These are phyloP conservation scores for Tolypocladium cylindrosporum DNA, from an alignment of 2,329 filamentous ascomycete genomes.

Conservation along the genomic window DNA sequence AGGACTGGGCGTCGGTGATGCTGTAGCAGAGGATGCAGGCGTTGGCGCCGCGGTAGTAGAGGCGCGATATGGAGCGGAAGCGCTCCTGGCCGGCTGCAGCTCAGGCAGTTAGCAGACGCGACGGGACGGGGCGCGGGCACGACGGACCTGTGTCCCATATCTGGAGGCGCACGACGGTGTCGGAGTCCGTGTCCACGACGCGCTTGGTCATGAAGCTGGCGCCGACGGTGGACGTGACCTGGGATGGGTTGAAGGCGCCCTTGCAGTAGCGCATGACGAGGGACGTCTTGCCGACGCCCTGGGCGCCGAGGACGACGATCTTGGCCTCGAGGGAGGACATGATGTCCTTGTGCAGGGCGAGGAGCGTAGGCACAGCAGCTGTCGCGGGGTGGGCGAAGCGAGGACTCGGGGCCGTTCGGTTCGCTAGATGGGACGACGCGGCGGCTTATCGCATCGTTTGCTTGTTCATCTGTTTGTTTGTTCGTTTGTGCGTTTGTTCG, in stretches of 20 bases:
- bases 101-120: constrained; percentile 1
- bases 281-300: constrained; percentile 72
- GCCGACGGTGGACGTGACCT: constrained; percentile 62
- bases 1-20: constrained; percentile 78
- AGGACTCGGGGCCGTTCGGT: neutral
- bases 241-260: constrained; percentile 56
- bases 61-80: constrained; percentile 84
- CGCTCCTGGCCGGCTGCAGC: constrained; percentile 73
- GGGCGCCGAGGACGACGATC: constrained; percentile 70
- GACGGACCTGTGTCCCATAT: constrained; percentile 79
- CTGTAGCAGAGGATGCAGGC: constrained; percentile 91
- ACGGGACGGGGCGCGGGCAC: neutral
- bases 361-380: neutral
- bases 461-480: neutral
- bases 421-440: neutral
- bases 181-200: constrained; percentile 72
- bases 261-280: constrained; percentile 69
- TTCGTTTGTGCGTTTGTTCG: neutral
- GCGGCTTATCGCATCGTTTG: constrained; percentile 1
- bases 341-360: neutral
- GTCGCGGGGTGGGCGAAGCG: neutral
- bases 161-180: constrained; percentile 80
- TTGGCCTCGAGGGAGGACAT: constrained; percentile 66
- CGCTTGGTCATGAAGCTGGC: constrained; percentile 73
- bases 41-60: constrained; percentile 94